Percentiles rank a stretch among this genome's conserved stretches.
phyloP scores from a whole-genome alignment of 345 rosid species.

The Corchorus olitorius region DNA sequence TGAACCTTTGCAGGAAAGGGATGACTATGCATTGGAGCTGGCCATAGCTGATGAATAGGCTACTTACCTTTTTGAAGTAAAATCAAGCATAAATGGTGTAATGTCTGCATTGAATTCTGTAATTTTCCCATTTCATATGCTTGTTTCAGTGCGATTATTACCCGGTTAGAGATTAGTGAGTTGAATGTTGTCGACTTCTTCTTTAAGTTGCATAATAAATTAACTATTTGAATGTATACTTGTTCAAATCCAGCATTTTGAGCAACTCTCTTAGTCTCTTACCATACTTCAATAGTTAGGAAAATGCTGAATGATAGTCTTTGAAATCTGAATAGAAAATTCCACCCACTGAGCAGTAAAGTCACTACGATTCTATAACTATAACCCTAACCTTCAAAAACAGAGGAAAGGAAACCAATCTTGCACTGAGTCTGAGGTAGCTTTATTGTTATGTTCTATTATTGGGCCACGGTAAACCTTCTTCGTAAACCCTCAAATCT shows the following conservation, averaged over 20 bases:
- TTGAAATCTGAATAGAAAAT: too few relatives aligned
- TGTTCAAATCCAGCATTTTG: background rate
- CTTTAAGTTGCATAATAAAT: background rate
- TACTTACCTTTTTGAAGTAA: background rate
- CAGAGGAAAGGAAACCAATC: too few relatives aligned
- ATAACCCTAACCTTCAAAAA: too few relatives aligned
- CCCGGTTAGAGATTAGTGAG: background rate
- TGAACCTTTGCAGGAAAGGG: slow-evolving; percentile 71
- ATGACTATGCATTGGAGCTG: slow-evolving; percentile 90
- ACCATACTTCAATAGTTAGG: background rate
- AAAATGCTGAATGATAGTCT: too few relatives aligned
- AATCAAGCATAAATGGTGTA: slow-evolving; percentile 20
- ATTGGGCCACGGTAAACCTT: background rate
- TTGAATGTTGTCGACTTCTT: background rate
- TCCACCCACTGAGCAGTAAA: too few relatives aligned
- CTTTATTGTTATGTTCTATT: background rate
- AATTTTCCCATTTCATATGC: background rate
- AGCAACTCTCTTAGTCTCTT: background rate
- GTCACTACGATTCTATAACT: too few relatives aligned
- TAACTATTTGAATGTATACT: background rate
- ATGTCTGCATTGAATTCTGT: slow-evolving; percentile 17
- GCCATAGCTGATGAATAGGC: slow-evolving; percentile 86
- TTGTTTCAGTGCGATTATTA: background rate
- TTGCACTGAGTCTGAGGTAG: too few relatives aligned
- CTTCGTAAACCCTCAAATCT: background rate